phyloP scores from a whole-genome alignment of 176 grass and related monocot species.

The maize (Zea mays) region Zm-B73-REFERENCE-NAM-5.0 NC_050096.1:64023001-64023500 shows the following conservation, averaged over 20 bases:
- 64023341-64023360: conserved; percentile 17
- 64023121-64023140: not conserved
- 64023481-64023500: conserved; percentile 27
- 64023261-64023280: conserved; percentile 79
- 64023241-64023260: conserved; percentile 1
- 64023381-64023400: conserved; percentile 69
- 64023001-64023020: conserved; percentile 35
- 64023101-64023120: not conserved
- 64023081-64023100: not conserved
- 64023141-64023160: not conserved
- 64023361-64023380: not conserved
- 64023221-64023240: not conserved
- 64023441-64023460: conserved; percentile 85
- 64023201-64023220: conserved; percentile 18
- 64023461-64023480: conserved; percentile 78
- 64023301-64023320: conserved; percentile 85
- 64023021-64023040: not conserved
- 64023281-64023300: conserved; percentile 77
- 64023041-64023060: not conserved
- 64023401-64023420: conserved; percentile 84
- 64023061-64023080: conserved; percentile 10
- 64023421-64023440: conserved; percentile 92
- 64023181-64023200: conserved; percentile 13
- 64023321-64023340: conserved; percentile 67
- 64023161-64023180: conserved; percentile 10